phyloP scores from a whole-genome alignment of 352 stramenopile species.

The Phytophthora syringae region DNA sequence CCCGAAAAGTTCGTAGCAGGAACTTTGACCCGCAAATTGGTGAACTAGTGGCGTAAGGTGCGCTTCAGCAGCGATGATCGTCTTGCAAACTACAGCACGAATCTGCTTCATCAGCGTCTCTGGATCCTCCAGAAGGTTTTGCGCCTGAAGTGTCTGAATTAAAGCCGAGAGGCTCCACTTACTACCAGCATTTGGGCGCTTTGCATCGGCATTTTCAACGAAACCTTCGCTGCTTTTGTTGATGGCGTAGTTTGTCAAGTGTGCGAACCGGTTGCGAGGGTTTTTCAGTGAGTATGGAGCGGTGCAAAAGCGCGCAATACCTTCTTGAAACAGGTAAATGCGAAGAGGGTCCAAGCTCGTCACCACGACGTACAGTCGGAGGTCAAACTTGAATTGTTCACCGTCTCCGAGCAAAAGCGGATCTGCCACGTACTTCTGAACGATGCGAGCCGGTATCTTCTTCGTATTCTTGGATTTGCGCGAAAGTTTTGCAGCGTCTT shows the following conservation, averaged over 20 bases:
- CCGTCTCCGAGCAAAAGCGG: conserved; percentile 79
- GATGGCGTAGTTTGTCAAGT: conserved; percentile 83
- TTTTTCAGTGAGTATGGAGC: conserved; percentile 71
- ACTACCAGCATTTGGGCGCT: conserved; percentile 55
- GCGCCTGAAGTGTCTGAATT: conserved; percentile 43
- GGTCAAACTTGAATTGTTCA: conserved; percentile 85
- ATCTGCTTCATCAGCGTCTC: conserved; percentile 47
- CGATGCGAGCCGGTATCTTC: conserved; percentile 49
- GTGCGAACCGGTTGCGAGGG: conserved; percentile 69
- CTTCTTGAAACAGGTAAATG: conserved; percentile 89
- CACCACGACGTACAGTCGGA: conserved; percentile 90
- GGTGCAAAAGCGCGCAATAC: conserved; percentile 86
- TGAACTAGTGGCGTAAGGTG: conserved; percentile 68
- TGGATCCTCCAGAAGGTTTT: conserved; percentile 42
- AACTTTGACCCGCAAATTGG: conserved; percentile 58
- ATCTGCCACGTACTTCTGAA: conserved; percentile 82
- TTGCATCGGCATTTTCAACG: conserved; percentile 59
- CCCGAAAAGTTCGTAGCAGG: conserved; percentile 79
- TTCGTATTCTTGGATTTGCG: conserved; percentile 26
- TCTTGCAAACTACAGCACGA: conserved; percentile 69
- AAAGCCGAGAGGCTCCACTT: conserved; percentile 77
- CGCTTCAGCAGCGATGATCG: conserved; percentile 69
- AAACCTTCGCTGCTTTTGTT: conserved; percentile 73
- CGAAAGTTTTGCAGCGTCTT: conserved; percentile 25
- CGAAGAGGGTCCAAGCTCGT: conserved; percentile 87